A percentile compares a stretch with the other conserved stretches of the same genome.
Conservation (phyloP, 306 rosid genomes). For the Myrica gale region DNA sequence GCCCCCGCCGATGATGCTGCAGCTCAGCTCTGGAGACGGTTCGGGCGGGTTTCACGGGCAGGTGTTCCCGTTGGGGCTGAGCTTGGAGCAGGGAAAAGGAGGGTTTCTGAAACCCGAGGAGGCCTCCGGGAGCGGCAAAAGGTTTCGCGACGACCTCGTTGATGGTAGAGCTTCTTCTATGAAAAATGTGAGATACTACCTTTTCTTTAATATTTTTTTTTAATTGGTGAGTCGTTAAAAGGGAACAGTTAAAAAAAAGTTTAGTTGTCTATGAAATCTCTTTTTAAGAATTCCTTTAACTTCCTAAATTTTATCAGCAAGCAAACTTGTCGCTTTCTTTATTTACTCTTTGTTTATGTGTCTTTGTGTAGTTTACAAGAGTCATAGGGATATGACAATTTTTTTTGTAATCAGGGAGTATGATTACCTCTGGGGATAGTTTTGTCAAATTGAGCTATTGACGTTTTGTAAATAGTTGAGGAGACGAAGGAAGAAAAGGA, state of each 20-base stretch:
- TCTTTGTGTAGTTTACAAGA: neutral
- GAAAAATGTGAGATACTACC: constrained; percentile 56
- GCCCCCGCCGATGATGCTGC: constrained; percentile 69
- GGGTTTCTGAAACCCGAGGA: constrained; percentile 76
- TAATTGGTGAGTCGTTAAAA: too few relatives aligned
- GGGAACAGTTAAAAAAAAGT: neutral
- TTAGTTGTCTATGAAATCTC: constrained; percentile 4
- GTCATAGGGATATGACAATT: neutral
- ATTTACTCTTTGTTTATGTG: neutral
- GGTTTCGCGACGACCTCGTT: constrained; percentile 67
- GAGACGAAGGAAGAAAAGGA: constrained; percentile 14
- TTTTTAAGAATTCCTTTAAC: neutral
- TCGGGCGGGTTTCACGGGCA: constrained; percentile 58
- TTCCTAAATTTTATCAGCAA: neutral
- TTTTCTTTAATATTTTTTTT: neutral
- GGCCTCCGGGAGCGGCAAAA: constrained; percentile 80
- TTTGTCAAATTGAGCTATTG: neutral
- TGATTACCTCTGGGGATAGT: constrained; percentile 9
- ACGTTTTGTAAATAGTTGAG: neutral
- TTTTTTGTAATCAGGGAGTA: neutral
- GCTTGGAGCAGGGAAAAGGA: constrained; percentile 81
- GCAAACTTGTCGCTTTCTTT: neutral
- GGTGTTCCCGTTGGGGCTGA: constrained; percentile 75
- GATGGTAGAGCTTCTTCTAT: constrained; percentile 54
- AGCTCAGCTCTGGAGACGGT: constrained; percentile 70